These are phyloP conservation scores for Stipa capillata DNA, from an alignment of 176 grass and related monocot genomes.

Conservation along the genomic window DNA sequence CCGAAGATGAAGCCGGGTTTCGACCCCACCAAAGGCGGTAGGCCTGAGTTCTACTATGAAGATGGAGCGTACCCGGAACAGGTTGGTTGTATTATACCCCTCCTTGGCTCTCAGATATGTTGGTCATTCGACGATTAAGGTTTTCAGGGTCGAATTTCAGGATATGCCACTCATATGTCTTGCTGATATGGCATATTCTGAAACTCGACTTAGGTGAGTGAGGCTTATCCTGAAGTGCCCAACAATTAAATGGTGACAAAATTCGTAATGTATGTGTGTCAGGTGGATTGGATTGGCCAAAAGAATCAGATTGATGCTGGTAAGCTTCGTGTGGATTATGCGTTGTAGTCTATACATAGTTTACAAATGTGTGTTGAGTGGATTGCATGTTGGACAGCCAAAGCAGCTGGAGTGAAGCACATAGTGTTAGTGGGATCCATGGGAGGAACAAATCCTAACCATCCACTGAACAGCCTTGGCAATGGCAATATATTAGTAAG, in stretches of 20 bases:
- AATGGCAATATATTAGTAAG: constrained; percentile 85
- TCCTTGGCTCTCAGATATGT: background rate
- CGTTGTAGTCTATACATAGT: background rate
- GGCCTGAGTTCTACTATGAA: constrained; percentile 77
- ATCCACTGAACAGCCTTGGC: constrained; percentile 77
- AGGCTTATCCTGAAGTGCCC: background rate
- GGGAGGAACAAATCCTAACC: constrained; percentile 75
- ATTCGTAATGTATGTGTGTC: background rate
- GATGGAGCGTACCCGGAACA: constrained; percentile 80
- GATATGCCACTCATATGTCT: background rate
- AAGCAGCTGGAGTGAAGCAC: constrained; percentile 72
- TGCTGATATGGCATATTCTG: background rate
- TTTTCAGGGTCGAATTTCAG: background rate
- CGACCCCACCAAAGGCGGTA: constrained; percentile 66
- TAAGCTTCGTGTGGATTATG: background rate
- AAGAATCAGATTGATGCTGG: constrained; percentile 90
- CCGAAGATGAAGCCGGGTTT: constrained; percentile 77
- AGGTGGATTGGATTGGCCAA: constrained; percentile 88
- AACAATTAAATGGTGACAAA: background rate
- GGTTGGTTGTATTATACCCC: background rate
- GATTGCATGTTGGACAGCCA: constrained; percentile 32
- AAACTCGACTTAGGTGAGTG: background rate
- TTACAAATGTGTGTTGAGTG: background rate
- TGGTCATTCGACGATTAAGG: background rate
- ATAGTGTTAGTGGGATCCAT: constrained; percentile 87